Conservation (phyloP, 176 grass and related monocot species). For the Secale cereale region DNA sequence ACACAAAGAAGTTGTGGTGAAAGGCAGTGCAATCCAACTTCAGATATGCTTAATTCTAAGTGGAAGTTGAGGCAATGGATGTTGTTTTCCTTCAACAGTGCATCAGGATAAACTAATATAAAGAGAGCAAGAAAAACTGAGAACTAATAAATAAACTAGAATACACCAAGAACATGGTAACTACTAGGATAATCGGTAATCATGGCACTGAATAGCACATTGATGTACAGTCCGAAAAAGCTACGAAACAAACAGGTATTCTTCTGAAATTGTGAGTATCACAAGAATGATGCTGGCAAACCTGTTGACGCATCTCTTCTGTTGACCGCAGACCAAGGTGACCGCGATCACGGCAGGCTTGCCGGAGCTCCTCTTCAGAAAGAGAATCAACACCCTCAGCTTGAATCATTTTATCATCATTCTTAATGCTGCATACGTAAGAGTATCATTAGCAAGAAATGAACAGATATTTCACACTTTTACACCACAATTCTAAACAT, state of each 20-base stretch:
- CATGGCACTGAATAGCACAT: neutral
- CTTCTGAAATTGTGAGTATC: conserved; percentile 12
- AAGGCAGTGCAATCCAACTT: conserved; percentile 3
- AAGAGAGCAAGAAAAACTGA: neutral
- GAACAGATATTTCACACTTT: neutral
- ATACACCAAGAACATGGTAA: conserved; percentile 1
- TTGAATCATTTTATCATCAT: conserved; percentile 99
- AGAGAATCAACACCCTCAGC: conserved; percentile 93
- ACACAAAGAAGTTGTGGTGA: neutral
- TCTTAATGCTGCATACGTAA: conserved; percentile 71
- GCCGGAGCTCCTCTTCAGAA: conserved; percentile 96
- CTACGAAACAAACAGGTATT: neutral
- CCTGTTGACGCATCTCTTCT: conserved; percentile 97
- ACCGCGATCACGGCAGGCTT: conserved; percentile 90
- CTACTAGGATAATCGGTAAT: conserved; percentile 15
- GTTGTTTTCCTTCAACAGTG: neutral
- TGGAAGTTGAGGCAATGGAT: neutral
- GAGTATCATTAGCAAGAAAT: conserved; percentile 17
- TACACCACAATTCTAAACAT: neutral
- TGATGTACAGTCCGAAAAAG: neutral
- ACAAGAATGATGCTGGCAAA: conserved; percentile 24
- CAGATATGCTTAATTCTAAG: neutral
- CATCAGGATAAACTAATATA: neutral
- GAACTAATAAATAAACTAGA: conserved; percentile 19
- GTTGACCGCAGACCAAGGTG: conserved; percentile 84